These are phyloP conservation scores for Rhizophagus sp. DNA, from an alignment of 192 early-diverging fungal species.

Conservation along the genomic window DNA sequence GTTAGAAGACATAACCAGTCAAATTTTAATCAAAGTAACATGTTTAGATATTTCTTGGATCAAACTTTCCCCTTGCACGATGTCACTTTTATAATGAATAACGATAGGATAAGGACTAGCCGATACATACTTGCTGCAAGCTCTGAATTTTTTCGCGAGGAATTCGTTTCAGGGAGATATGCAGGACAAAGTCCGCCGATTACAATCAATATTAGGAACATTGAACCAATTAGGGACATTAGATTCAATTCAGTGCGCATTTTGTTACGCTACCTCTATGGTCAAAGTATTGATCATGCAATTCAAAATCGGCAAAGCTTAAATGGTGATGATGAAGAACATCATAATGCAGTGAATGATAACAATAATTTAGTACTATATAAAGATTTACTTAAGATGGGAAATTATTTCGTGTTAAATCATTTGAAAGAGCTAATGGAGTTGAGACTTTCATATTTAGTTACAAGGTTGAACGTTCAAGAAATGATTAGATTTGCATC, in stretches of 20 bases:
- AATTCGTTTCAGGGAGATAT: background rate
- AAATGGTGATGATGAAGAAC: background rate
- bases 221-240: background rate
- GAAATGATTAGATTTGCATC: background rate
- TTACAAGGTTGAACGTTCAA: background rate
- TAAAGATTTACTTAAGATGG: background rate
- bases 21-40: background rate
- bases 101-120: background rate
- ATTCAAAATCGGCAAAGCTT: background rate
- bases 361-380: background rate
- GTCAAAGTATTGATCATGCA: conserved; percentile 7
- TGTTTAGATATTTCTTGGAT: background rate
- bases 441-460: background rate
- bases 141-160: background rate
- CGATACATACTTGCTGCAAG: conserved; percentile 10
- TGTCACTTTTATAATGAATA: conserved; percentile 1
- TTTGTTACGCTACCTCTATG: conserved; percentile 14
- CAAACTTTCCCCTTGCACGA: background rate
- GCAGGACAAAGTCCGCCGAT: background rate
- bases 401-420: background rate
- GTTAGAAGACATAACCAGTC: conserved; percentile 7
- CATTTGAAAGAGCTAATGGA: conserved; percentile 3
- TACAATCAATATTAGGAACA: background rate
- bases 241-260: background rate
- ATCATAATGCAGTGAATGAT: background rate